Conservation (phyloP, 192 early-diverging fungal genomes). For the Umbelopsis vinacea region DNA sequence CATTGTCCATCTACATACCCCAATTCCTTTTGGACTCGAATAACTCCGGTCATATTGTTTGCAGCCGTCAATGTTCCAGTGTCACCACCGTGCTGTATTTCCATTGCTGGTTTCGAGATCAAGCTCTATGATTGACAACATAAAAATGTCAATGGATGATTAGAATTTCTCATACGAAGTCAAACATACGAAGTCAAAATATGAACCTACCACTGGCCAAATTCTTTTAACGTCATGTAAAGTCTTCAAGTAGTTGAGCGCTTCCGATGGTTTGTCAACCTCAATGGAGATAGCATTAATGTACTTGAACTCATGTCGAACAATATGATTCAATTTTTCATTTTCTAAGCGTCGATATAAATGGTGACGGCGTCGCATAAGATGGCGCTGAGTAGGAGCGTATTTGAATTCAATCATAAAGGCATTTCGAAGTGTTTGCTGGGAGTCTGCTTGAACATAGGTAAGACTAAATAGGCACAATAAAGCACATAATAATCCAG, state of each 20-base stretch:
- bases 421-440: slow-evolving; percentile 24
- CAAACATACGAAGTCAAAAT: not conserved
- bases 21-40: slow-evolving; percentile 37
- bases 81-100: slow-evolving; percentile 19
- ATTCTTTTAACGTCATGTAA: slow-evolving; percentile 41
- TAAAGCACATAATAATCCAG: not conserved
- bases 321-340: slow-evolving; percentile 31
- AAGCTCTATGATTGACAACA: not conserved
- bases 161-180: not conserved
- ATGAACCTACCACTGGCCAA: slow-evolving; percentile 48
- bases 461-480: not conserved
- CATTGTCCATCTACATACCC: slow-evolving; percentile 38
- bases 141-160: not conserved
- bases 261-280: slow-evolving; percentile 38
- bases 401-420: slow-evolving; percentile 35
- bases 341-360: slow-evolving; percentile 31
- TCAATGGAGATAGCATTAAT: slow-evolving; percentile 53
- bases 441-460: not conserved
- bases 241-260: slow-evolving; percentile 31
- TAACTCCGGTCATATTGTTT: slow-evolving; percentile 52
- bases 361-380: slow-evolving; percentile 23
- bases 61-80: slow-evolving; percentile 30
- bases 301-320: slow-evolving; percentile 48
- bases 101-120: slow-evolving; percentile 12
- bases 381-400: slow-evolving; percentile 10